phyloP scores from a whole-genome alignment of 805 yeast genomes.

The Kluyveromyces nonfermentans region DNA sequence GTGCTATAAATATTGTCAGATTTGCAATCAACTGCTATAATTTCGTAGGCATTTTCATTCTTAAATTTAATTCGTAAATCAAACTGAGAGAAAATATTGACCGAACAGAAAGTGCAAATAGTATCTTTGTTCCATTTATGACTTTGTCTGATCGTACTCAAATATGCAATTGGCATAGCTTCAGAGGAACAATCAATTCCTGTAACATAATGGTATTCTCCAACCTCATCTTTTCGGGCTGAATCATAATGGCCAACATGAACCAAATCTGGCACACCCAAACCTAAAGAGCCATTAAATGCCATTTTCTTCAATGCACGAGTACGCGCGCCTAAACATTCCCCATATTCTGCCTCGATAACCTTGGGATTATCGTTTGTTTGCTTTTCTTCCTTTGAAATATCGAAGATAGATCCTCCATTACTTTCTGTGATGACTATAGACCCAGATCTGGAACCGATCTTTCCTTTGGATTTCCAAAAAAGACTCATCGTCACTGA shows the following conservation, averaged over 20 bases:
- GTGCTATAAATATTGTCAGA: slow-evolving; percentile 22
- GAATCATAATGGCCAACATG: slow-evolving; percentile 36
- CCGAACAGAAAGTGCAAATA: slow-evolving; percentile 48
- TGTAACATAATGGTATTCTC: slow-evolving; percentile 40
- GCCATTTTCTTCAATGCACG: slow-evolving; percentile 13
- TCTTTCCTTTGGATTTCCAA: slow-evolving; percentile 6
- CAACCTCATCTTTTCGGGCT: slow-evolving; percentile 37
- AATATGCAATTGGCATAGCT: slow-evolving; percentile 39
- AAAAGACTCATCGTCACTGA: slow-evolving; percentile 4
- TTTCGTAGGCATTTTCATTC: slow-evolving; percentile 25
- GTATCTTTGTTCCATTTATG: slow-evolving; percentile 18
- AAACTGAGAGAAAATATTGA: slow-evolving; percentile 61
- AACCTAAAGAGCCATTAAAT: slow-evolving; percentile 26
- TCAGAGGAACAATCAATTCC: slow-evolving; percentile 40
- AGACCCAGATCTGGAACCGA: background rate
- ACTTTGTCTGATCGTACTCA: slow-evolving; percentile 30
- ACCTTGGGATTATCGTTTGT: slow-evolving; percentile 15
- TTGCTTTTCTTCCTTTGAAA: background rate
- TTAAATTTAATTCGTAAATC: slow-evolving; percentile 62
- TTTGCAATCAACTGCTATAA: slow-evolving; percentile 25
- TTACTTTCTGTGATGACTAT: background rate
- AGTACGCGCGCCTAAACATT: slow-evolving; percentile 23
- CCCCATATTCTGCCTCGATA: slow-evolving; percentile 24
- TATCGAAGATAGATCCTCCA: slow-evolving; percentile 1
- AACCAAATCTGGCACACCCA: slow-evolving; percentile 68